Base-by-base conservation (phyloP, 306 rosid genomes). In the Cucurbita ficifolia region DNA sequence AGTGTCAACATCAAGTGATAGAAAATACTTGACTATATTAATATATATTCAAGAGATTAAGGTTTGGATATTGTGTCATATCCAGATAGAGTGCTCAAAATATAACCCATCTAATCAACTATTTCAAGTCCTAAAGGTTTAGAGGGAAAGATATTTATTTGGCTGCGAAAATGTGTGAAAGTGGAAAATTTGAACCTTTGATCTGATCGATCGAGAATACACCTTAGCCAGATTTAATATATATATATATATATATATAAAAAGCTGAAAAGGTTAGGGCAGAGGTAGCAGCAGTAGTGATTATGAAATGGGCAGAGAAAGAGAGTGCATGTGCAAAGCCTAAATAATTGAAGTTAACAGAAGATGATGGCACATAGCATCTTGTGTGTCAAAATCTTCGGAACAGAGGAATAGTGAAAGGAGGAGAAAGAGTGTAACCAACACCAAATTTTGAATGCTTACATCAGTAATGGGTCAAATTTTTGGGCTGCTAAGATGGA, bases 271-370 rank as follows among this genome's bases (percentile, higher is more conserved):
- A 76, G 79, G 63, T 79, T 80, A 73, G 84, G 72, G 59, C 67
- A 56, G 33, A 58, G 53, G 76, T 82, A 69, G 74, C 81, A 79
- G 74, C 82, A 79, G 71, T 70, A 81, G 54, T 43, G 51, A 76
- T 78, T 68, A 77, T 75, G 50, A 81, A 86, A 81, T 46, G 43
- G 65, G 48, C 70, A 16, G 57, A 50, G 49, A 19, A 13, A 12
- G 55, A 68, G 0, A 61, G 70, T 63, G 87, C 89, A 88, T 89
- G 92, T 88, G 96, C 82, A 73, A 14, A 70, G 43, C 16, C 80
- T 87, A 76, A 88, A 92, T 86, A 82, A 92, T 89, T 88, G 90
- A 82, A 58, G 56, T 21, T 57, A 16, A 75, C 49, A 84, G 77
- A 74, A 74, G 49, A 29, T 72, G 73, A 53, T 36, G 71, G 74